These are phyloP conservation scores for Escallonia rubra DNA, from an alignment of 129 eudicot species.

Conservation along the genomic window DNA sequence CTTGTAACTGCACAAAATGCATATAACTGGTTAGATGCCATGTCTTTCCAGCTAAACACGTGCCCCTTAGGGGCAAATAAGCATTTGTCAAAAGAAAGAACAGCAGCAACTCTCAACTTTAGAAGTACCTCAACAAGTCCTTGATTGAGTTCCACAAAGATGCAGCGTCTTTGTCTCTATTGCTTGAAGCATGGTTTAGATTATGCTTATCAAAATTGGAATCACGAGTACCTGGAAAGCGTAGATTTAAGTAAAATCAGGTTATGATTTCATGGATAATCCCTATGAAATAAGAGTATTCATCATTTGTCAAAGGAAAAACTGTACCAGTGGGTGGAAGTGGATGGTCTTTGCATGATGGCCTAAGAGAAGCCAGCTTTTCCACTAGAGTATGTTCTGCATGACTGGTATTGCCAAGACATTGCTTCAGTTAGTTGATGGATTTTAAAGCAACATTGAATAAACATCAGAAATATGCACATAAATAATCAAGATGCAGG, in stretches of 20 bases:
- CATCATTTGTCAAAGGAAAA: neutral
- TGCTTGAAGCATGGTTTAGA: constrained; percentile 20
- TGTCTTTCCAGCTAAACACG: no score
- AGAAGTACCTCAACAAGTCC: constrained; percentile 50
- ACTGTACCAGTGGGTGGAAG: constrained; percentile 24
- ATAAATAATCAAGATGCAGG: neutral
- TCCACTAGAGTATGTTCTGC: constrained; percentile 65
- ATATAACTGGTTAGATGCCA: no score
- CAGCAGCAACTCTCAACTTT: neutral
- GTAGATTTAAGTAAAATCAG: neutral
- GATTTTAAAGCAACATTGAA: constrained; percentile 4
- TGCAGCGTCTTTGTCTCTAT: constrained; percentile 16
- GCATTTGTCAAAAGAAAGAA: neutral
- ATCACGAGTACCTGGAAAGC: constrained; percentile 9
- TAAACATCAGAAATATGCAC: neutral
- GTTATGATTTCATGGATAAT: neutral
- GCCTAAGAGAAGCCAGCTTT: constrained; percentile 58
- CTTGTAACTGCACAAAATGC: no score
- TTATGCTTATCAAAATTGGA: constrained; percentile 20
- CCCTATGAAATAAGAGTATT: neutral
- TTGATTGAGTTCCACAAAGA: constrained; percentile 55
- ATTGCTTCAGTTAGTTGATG: constrained; percentile 3
- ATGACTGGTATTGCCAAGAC: constrained; percentile 38
- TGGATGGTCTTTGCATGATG: constrained; percentile 17
- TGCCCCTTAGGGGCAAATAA: no score